These are phyloP conservation scores for Cladosporium velox DNA, from an alignment of 2,329 filamentous ascomycete genomes.

Conservation along the genomic window DNA sequence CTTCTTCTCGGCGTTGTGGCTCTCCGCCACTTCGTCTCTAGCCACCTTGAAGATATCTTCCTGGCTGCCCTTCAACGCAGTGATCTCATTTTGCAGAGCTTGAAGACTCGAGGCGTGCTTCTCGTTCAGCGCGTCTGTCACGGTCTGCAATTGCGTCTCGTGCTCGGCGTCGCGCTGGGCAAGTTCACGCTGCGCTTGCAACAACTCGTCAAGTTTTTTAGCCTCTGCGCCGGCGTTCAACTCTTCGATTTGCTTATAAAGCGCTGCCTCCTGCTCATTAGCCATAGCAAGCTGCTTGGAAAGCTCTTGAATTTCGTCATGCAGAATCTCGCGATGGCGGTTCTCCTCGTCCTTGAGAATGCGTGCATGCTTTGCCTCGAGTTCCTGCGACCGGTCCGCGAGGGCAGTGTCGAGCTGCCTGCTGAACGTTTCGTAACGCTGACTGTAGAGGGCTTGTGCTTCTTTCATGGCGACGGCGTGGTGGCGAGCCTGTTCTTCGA, in stretches of 20 bases:
- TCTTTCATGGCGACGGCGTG: slow-evolving; percentile 16
- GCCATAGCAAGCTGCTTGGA: slow-evolving; percentile 20
- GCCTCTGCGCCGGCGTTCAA: background rate
- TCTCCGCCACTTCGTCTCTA: slow-evolving; percentile 3
- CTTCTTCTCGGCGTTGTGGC: slow-evolving; percentile 11
- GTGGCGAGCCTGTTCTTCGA: slow-evolving; percentile 11
- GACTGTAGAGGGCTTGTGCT: slow-evolving; percentile 6
- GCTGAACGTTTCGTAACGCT: slow-evolving; percentile 17
- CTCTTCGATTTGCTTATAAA: slow-evolving; percentile 18
- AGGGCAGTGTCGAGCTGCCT: slow-evolving; percentile 20
- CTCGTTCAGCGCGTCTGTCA: slow-evolving; percentile 6
- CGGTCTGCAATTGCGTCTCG: background rate
- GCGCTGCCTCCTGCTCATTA: slow-evolving; percentile 22
- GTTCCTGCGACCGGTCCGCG: slow-evolving; percentile 10
- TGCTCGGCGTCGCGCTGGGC: background rate
- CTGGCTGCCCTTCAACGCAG: background rate
- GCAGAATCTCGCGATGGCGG: slow-evolving; percentile 13
- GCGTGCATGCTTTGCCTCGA: slow-evolving; percentile 19
- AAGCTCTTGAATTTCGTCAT: slow-evolving; percentile 15
- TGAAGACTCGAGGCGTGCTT: slow-evolving; percentile 10
- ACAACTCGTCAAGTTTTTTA: background rate
- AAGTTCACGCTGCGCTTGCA: background rate
- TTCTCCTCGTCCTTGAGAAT: background rate
- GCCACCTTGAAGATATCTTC: slow-evolving; percentile 9
- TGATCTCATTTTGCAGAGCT: slow-evolving; percentile 1